Conservation (phyloP, 371 early-diverging fungal genomes). For the Funneliformis caledonium region DNA sequence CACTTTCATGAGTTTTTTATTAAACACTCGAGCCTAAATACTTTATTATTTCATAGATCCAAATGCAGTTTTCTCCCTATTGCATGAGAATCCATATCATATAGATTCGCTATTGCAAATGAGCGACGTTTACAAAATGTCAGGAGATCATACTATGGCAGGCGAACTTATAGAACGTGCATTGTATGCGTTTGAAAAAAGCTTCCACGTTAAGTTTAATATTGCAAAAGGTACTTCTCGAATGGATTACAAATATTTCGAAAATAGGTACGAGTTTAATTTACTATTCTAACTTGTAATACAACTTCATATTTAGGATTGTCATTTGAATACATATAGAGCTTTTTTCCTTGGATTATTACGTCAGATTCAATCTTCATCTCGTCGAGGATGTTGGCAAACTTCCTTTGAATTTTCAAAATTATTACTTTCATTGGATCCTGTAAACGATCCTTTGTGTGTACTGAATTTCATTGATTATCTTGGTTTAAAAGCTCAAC, state of each 20-base stretch:
- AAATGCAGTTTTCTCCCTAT: slow-evolving; percentile 69
- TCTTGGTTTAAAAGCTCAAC: slow-evolving; percentile 78
- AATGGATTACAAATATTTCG: slow-evolving; percentile 70
- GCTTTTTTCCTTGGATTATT: slow-evolving; percentile 84
- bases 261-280: slow-evolving; percentile 63
- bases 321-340: slow-evolving; percentile 39
- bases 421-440: slow-evolving; percentile 75
- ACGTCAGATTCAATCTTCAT: slow-evolving; percentile 80
- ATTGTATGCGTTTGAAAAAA: slow-evolving; percentile 79
- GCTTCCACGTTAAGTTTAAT: slow-evolving; percentile 83
- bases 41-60: slow-evolving; percentile 56
- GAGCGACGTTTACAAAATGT: slow-evolving; percentile 83
- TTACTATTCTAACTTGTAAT: not conserved
- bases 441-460: slow-evolving; percentile 76
- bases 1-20: not conserved
- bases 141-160: slow-evolving; percentile 75
- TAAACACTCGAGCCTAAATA: not conserved
- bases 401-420: slow-evolving; percentile 90
- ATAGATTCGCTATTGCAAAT: slow-evolving; percentile 83
- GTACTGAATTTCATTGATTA: slow-evolving; percentile 81
- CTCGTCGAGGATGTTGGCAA: slow-evolving; percentile 92
- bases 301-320: too few relatives aligned
- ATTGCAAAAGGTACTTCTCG: slow-evolving; percentile 70
- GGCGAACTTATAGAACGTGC: slow-evolving; percentile 83
- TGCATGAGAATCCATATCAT: slow-evolving; percentile 82